Base-by-base conservation (phyloP, 768 basidiomycete species). In the Mycena filopes region DNA sequence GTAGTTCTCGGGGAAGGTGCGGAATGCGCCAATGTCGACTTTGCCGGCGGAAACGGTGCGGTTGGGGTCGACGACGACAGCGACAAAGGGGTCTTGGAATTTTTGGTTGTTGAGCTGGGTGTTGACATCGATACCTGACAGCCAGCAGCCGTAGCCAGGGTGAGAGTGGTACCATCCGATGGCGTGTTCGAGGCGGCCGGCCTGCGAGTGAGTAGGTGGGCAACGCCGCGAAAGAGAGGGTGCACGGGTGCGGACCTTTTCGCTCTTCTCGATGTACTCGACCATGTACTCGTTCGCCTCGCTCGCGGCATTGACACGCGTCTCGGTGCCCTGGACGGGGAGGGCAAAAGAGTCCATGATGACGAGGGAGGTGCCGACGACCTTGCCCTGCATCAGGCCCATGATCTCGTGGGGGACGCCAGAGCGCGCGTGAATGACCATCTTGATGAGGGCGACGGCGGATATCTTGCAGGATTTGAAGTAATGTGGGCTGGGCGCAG, bases 231-330 rank as follows among this genome's bases (percentile, higher is more conserved):
- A 33, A 46, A 53, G 26, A 41, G 60, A 43, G 41, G 1, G 65
- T 43, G 13, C 9, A 36, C 26, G 10, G 56, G 84, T n/a, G n/a
- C n/a, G 61, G 61, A 94, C 96, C 81, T 90, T 89, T 73, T 93
- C 89, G 67, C 91, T 92, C 47, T 87, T 88, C 59, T 90, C 85
- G 46, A 93, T 88, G 74, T 95, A 99, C 72, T 94, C 91, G 63
- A 98, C 96, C 96, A 98, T 98, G 81, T 98, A 99, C 79, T 98
- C 97, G 72, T 95, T 93, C 18, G 96, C 97, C 78, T 97, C 96
- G 75, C 91, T 91, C 26, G 91, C 92, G 5, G 98, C 97, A 74
- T 98, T 99, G 47, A 99, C 97, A 55, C 97, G 90, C 46, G 98
- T 99, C 78, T 99, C 98, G 0, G 98, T 99, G 16, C 98, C 98